Evolutionary conservation across 2,329 filamentous ascomycete genomes (phyloP).

Genomic region (Cladosporium oxysporum): DNA sequence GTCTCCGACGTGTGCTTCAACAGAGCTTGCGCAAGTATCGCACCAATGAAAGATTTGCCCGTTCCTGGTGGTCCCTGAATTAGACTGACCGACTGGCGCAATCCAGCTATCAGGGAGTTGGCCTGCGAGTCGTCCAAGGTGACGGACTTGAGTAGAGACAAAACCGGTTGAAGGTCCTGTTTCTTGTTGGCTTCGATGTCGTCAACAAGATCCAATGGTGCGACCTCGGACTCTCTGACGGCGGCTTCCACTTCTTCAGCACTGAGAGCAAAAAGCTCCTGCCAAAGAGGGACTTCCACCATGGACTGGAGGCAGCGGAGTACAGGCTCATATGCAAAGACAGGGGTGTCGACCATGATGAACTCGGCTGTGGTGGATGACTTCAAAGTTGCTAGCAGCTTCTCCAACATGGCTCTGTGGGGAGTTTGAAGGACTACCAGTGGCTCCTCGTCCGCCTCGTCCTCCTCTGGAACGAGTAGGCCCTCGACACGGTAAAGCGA

Average conservation of each 20-base stretch:
- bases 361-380: conserved; percentile 43
- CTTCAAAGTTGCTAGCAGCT: conserved; percentile 51
- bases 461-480: conserved; percentile 58
- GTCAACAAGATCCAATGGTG: conserved; percentile 32
- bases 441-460: conserved; percentile 40
- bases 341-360: conserved; percentile 62
- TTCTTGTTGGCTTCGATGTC: conserved; percentile 25
- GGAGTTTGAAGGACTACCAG: conserved; percentile 55
- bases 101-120: conserved; percentile 55
- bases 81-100: conserved; percentile 57
- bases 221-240: conserved; percentile 28
- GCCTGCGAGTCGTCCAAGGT: conserved; percentile 58
- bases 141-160: conserved; percentile 38
- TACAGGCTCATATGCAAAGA: conserved; percentile 71
- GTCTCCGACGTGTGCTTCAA: conserved; percentile 51
- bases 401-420: conserved; percentile 48
- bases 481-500: conserved; percentile 55
- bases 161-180: conserved; percentile 36
- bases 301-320: conserved; percentile 60
- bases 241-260: conserved; percentile 20
- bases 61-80: conserved; percentile 75
- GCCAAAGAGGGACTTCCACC: conserved; percentile 56
- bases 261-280: conserved; percentile 50
- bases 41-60: conserved; percentile 65
- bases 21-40: conserved; percentile 54